Base-by-base conservation (phyloP, 495 filamentous ascomycete species). In the Daldinia loculata region DNA sequence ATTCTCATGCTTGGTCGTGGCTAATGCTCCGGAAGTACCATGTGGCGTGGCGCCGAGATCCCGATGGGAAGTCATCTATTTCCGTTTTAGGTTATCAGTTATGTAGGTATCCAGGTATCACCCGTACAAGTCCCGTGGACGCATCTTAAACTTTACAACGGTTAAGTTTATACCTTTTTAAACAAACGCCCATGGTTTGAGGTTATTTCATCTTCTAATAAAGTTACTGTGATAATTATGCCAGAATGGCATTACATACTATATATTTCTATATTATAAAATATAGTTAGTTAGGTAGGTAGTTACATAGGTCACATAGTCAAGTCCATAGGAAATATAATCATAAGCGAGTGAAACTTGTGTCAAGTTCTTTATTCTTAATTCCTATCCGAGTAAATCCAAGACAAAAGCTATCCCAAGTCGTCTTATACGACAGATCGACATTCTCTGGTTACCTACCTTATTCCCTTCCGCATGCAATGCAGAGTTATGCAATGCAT, bases 351-450 rank as follows among this genome's bases (percentile, higher is more conserved):
- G 27, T 53, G 14, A 53, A 53, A 53, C 12, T 53, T 30, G 26
- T 30, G 14, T 30, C 22, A 6, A 53, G 26, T 29, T 53, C 50
- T 17, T 55, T 24, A 43, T 63, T 29, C 61, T 38, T 30, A 63
- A 55, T 55, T 29, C 24, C 24, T 30, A 55, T 55, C 24, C 48
- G 22, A 63, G 48, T 41, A 32, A 63, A 41, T 9, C 22, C 19
- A 50, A 57, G 26, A 36, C 43, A 48, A 53, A 50, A 56, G 51
- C 38, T 39, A 65, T 65, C 52, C 56, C 52, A 27, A 50, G 45
- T 38, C 29, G 26, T 56, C 43, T 48, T 24, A 48, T 6, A 48
- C 43, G 19, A 48, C 43, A 24, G 19, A 12, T 36, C 38, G 9
- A 64, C 26, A 36, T 38, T 63, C 12, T 24, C 32, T 38, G 26